Conservation (phyloP, 768 basidiomycete species). For the Tephrocybe rancida region DNA sequence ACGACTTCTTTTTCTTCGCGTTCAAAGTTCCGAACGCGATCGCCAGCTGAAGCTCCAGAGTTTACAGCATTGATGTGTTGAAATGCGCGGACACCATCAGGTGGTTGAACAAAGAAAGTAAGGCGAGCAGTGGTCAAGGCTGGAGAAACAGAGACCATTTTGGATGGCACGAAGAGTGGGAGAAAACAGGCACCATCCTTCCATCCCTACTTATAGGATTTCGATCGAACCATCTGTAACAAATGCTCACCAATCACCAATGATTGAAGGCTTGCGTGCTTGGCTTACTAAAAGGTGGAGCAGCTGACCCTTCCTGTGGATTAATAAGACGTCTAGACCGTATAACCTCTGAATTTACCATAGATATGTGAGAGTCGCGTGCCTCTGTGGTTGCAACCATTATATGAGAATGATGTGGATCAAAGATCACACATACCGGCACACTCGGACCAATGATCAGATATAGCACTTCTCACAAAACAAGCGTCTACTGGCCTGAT, state of each 20-base stretch:
- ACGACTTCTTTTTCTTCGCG: constrained; percentile 27
- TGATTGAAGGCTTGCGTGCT: neutral
- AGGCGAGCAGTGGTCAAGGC: constrained; percentile 14
- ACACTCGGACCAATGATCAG: no score
- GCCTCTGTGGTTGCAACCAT: no score
- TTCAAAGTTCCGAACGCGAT: constrained; percentile 21
- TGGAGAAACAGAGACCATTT: neutral
- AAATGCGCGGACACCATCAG: constrained; percentile 26
- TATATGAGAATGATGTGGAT: no score
- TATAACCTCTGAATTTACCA: no score
- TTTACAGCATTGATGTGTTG: constrained; percentile 27
- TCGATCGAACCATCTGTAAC: neutral
- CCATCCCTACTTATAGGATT: neutral
- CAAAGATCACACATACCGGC: no score
- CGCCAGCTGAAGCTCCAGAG: constrained; percentile 20
- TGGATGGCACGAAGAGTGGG: neutral
- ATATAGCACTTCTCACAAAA: no score
- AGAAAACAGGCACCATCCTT: neutral
- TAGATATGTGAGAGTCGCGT: no score
- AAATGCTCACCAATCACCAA: neutral
- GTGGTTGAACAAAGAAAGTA: constrained; percentile 22
- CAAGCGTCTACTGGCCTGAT: no score
- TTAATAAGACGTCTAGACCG: no score
- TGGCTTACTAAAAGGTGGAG: neutral
- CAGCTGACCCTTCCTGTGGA: neutral